phyloP scores from a whole-genome alignment of 768 basidiomycete genomes.

The Lentinula lateritia region DNA sequence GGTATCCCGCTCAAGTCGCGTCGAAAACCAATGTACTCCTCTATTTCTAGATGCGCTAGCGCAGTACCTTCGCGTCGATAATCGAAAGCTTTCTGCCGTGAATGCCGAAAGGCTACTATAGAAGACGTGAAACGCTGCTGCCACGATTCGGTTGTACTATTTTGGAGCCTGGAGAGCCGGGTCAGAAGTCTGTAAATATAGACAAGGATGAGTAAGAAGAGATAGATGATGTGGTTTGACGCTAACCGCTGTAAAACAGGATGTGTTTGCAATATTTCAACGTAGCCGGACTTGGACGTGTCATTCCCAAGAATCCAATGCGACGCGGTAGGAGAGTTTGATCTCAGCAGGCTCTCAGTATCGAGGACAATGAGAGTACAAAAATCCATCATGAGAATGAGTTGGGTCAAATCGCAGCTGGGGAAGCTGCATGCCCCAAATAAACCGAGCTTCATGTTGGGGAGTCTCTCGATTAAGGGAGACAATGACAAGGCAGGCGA shows the following conservation, averaged over 20 bases:
- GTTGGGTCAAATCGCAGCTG: constrained; percentile 49
- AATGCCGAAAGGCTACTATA: constrained; percentile 27
- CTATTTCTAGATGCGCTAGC: constrained; percentile 38
- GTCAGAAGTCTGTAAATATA: background rate
- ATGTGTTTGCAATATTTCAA: background rate
- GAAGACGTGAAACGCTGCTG: constrained; percentile 10
- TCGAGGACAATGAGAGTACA: constrained; percentile 35
- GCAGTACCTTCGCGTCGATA: constrained; percentile 19
- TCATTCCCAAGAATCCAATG: constrained; percentile 15
- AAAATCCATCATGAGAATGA: constrained; percentile 47
- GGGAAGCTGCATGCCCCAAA: constrained; percentile 58
- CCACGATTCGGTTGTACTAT: background rate
- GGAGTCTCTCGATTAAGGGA: constrained; percentile 6
- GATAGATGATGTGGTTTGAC: background rate
- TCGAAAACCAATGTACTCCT: constrained; percentile 40
- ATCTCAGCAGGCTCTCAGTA: constrained; percentile 21
- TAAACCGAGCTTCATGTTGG: constrained; percentile 37
- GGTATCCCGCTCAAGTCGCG: constrained; percentile 43
- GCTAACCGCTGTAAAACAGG: background rate
- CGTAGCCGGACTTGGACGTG: constrained; percentile 5
- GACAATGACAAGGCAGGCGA: background rate
- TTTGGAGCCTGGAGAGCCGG: background rate
- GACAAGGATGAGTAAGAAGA: background rate
- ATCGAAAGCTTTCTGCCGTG: constrained; percentile 23
- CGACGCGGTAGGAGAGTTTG: constrained; percentile 7